These are phyloP conservation scores for Candida tibetensis DNA, from an alignment of 805 yeast genomes.

Conservation along the genomic window DNA sequence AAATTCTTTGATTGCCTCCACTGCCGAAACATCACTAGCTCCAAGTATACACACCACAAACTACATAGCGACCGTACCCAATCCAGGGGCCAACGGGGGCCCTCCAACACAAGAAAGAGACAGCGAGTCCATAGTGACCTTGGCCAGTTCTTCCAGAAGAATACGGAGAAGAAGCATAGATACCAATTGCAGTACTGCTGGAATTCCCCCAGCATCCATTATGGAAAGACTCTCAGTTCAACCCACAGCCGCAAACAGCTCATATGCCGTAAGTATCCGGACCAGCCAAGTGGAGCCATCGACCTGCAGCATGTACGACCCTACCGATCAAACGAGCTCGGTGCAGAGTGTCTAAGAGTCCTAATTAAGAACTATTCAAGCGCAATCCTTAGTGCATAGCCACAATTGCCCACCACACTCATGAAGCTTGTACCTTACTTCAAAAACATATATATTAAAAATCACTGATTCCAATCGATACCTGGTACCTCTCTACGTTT, in stretches of 20 bases:
- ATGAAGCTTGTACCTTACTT: no score
- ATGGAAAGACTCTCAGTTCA: constrained; percentile 48
- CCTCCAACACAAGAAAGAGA: constrained; percentile 28
- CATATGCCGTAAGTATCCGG: constrained; percentile 14
- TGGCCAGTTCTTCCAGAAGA: constrained; percentile 41
- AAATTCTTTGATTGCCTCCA: constrained; percentile 38
- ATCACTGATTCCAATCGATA: no score
- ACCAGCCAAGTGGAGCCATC: constrained; percentile 15
- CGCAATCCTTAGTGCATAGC: no score
- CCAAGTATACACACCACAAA: constrained; percentile 31
- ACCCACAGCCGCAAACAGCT: constrained; percentile 28
- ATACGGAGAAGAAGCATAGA: constrained; percentile 42
- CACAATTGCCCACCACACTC: no score
- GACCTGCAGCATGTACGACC: constrained; percentile 13
- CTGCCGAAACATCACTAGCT: constrained; percentile 50
- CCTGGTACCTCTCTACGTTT: no score
- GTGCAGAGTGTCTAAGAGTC: constrained; percentile 8
- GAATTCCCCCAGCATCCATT: constrained; percentile 73
- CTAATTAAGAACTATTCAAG: no score
- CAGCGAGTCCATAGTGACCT: constrained; percentile 42
- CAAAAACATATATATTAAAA: no score
- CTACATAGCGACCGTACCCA: constrained; percentile 4
- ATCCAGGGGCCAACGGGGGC: constrained; percentile 2
- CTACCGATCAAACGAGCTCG: constrained; percentile 13
- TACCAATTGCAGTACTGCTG: constrained; percentile 63